Percentiles rank a stretch among this genome's conserved stretches.
phyloP scores from a whole-genome alignment of 495 filamentous ascomycete genomes.

The Pyronema omphalodes region DNA sequence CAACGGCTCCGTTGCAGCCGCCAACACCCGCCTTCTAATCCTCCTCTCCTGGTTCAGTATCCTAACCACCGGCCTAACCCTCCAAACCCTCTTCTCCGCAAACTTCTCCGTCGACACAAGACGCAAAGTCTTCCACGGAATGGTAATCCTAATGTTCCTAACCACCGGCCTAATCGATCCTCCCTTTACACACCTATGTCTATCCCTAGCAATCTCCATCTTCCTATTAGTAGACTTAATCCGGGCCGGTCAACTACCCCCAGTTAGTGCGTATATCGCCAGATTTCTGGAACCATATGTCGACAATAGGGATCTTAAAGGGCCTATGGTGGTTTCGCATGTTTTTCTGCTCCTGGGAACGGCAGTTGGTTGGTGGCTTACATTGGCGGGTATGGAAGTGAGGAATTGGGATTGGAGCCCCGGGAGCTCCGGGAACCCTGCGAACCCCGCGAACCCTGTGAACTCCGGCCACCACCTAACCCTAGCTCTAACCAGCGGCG shows the following conservation, averaged over 20 bases:
- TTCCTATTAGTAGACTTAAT: constrained; percentile 82
- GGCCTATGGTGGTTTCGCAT: constrained; percentile 85
- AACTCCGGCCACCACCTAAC: no score
- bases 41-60: constrained; percentile 51
- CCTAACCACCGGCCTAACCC: constrained; percentile 47
- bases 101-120: constrained; percentile 79
- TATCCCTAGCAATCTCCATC: constrained; percentile 52
- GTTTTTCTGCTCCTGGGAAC: constrained; percentile 96
- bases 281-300: constrained; percentile 82
- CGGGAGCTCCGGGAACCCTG: no score
- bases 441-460: constrained; percentile 31
- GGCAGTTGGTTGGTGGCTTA: constrained; percentile 84
- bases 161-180: constrained; percentile 76
- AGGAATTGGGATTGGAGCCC: constrained; percentile 31
- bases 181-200: constrained; percentile 55
- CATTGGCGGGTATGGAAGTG: constrained; percentile 32
- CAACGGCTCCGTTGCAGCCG: constrained; percentile 22
- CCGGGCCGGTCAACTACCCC: constrained; percentile 76
- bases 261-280: constrained; percentile 63
- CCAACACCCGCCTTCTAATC: constrained; percentile 65
- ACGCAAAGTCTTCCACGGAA: constrained; percentile 96
- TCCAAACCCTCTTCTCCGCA: constrained; percentile 53
- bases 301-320: constrained; percentile 79
- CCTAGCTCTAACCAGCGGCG: no score
- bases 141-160: constrained; percentile 90